Percentiles rank a stretch among this genome's conserved stretches.
These are phyloP conservation scores for Tripterygium wilfordii DNA, from an alignment of 177 flowering plant species.

Conservation along the genomic window DNA sequence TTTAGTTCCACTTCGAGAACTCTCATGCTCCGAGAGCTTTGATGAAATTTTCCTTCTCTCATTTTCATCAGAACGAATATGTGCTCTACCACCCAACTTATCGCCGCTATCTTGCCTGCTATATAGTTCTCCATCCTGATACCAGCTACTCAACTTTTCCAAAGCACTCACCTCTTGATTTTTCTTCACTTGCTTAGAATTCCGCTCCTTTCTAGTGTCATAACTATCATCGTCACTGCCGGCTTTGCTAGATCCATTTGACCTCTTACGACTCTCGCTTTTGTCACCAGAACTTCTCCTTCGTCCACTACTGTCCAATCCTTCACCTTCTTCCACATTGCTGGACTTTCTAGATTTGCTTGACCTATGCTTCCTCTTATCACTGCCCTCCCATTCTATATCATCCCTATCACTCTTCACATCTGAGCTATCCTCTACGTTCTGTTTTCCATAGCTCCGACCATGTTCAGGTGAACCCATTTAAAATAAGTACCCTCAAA, in stretches of 20 bases:
- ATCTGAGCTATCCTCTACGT: constrained; percentile 43
- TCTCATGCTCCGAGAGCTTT: constrained; percentile 44
- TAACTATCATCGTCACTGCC: constrained; percentile 73
- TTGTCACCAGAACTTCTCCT: constrained; percentile 57
- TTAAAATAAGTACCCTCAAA: too few relatives aligned
- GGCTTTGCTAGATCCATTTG: constrained; percentile 51
- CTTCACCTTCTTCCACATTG: constrained; percentile 57
- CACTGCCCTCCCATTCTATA: constrained; percentile 69
- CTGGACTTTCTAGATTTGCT: constrained; percentile 61
- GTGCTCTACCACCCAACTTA: constrained; percentile 44
- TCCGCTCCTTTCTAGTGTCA: constrained; percentile 53
- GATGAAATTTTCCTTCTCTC: constrained; percentile 50
- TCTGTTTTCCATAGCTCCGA: constrained; percentile 47
- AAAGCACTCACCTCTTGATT: constrained; percentile 66
- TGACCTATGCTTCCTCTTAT: constrained; percentile 72
- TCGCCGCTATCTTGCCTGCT: constrained; percentile 50
- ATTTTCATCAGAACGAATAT: constrained; percentile 38
- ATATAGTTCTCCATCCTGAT: constrained; percentile 67
- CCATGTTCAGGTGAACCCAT: constrained; percentile 63
- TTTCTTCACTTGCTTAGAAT: constrained; percentile 56
- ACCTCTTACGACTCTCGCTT: constrained; percentile 55
- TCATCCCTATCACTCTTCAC: constrained; percentile 58
- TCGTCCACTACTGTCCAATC: constrained; percentile 49
- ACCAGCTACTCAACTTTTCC: constrained; percentile 68
- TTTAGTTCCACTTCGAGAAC: constrained; percentile 41